Conservation (phyloP, 345 rosid species). For the Lumnitzera racemosa region DNA sequence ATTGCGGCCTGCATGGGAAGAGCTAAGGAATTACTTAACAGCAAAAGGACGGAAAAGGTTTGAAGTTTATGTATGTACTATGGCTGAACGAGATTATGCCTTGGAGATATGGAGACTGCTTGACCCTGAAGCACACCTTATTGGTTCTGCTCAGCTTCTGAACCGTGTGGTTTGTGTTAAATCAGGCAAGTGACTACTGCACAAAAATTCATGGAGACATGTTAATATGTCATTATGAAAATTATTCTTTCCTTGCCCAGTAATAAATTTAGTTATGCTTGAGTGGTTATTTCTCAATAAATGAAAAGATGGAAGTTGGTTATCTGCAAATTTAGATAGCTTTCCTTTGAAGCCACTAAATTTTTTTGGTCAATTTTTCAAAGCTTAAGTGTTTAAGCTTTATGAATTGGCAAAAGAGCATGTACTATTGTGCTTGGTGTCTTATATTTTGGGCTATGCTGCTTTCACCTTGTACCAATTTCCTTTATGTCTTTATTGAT, state of each 20-base stretch:
- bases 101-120: conserved; percentile 99
- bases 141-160: conserved; percentile 60
- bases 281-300: not conserved
- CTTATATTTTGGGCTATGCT: not conserved
- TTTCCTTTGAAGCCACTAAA: not conserved
- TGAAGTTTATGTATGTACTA: conserved; percentile 98
- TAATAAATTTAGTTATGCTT: not conserved
- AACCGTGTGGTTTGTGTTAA: conserved; percentile 91
- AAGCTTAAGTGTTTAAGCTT: conserved; percentile 7
- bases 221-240: not conserved
- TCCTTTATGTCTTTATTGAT: conserved; percentile 2
- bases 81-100: conserved; percentile 99
- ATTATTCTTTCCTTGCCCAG: not conserved
- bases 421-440: not conserved
- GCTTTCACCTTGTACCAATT: not conserved
- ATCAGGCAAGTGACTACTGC: conserved; percentile 46
- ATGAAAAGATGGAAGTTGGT: not conserved
- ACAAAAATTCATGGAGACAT: conserved; percentile 6
- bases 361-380: conserved; percentile 1
- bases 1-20: conserved; percentile 98
- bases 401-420: conserved; percentile 1
- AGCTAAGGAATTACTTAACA: conserved; percentile 80
- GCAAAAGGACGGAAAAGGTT: conserved; percentile 95
- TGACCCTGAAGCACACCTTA: conserved; percentile 82
- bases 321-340: not conserved